Percentiles rank a stretch among this genome's conserved stretches.
Conservation (phyloP, 257 asterid species). For the Anisodus tanguticus region DNA sequence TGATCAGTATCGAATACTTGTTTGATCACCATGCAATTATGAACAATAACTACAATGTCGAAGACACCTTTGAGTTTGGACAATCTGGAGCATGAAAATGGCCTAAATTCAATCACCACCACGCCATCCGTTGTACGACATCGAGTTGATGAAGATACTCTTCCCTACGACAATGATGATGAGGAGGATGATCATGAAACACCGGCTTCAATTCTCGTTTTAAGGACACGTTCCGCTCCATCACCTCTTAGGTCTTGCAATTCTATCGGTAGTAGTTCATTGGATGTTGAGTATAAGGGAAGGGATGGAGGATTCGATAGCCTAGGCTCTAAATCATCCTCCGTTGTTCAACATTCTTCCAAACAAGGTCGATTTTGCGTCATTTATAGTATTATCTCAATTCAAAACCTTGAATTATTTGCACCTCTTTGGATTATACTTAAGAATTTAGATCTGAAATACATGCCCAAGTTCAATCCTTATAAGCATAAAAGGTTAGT, state of each 20-base stretch:
- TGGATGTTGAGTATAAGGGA: constrained; percentile 32
- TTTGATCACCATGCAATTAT: constrained; percentile 25
- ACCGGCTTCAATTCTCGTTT: constrained; percentile 61
- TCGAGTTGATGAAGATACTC: not conserved
- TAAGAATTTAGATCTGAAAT: not conserved
- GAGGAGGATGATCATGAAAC: constrained; percentile 40
- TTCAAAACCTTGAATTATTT: not conserved
- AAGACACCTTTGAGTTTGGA: constrained; percentile 35
- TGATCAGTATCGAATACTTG: not conserved
- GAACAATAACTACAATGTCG: constrained; percentile 46
- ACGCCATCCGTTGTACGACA: constrained; percentile 42
- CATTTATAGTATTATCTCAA: not conserved
- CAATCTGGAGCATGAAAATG: constrained; percentile 41
- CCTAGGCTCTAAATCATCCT: constrained; percentile 30
- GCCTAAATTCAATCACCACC: constrained; percentile 33
- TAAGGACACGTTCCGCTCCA: constrained; percentile 69
- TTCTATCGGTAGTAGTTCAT: constrained; percentile 38
- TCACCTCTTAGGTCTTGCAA: constrained; percentile 48
- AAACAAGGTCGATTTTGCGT: constrained; percentile 51
- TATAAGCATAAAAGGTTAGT: not conserved
- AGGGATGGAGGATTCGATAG: constrained; percentile 37
- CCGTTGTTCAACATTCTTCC: constrained; percentile 43
- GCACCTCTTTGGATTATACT: not conserved
- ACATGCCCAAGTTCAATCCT: not conserved
- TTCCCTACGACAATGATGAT: not conserved